These are phyloP conservation scores for Heterotrichella gracilis DNA, from an alignment of 352 stramenopile species.

Conservation along the genomic window DNA sequence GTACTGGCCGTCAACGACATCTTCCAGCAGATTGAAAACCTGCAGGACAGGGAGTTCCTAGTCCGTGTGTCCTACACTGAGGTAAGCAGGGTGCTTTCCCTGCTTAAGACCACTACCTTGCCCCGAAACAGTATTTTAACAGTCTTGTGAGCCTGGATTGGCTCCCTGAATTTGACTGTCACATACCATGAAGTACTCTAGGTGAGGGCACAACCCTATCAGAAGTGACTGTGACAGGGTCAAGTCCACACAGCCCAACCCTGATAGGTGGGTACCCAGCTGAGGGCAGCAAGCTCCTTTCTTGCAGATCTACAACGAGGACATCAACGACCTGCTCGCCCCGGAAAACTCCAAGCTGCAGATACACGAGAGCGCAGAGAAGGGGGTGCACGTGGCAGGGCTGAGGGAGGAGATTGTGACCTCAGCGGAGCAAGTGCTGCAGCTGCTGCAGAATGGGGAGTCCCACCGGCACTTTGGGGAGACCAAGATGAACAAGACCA, in stretches of 20 bases:
- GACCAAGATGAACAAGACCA: slow-evolving; percentile 54
- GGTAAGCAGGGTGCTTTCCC: too few relatives aligned
- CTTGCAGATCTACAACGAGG: slow-evolving; percentile 71
- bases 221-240: not conserved
- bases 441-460: slow-evolving; percentile 37
- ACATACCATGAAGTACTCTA: not conserved
- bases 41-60: slow-evolving; percentile 32
- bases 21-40: slow-evolving; percentile 21
- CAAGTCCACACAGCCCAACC: too few relatives aligned
- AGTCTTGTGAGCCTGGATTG: not conserved
- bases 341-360: slow-evolving; percentile 52
- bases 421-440: slow-evolving; percentile 42
- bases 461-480: slow-evolving; percentile 54
- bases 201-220: not conserved
- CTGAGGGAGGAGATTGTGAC: slow-evolving; percentile 63
- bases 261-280: too few relatives aligned
- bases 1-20: slow-evolving; percentile 36
- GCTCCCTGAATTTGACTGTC: not conserved
- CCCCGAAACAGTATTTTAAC: too few relatives aligned
- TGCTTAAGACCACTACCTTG: too few relatives aligned
- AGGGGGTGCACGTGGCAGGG: slow-evolving; percentile 57
- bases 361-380: slow-evolving; percentile 33
- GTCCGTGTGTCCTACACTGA: slow-evolving; percentile 34
- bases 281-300: too few relatives aligned
- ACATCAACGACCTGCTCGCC: slow-evolving; percentile 56